Conservation (phyloP, 2,329 filamentous ascomycete genomes). For the Fusarium ramigenum region DNA sequence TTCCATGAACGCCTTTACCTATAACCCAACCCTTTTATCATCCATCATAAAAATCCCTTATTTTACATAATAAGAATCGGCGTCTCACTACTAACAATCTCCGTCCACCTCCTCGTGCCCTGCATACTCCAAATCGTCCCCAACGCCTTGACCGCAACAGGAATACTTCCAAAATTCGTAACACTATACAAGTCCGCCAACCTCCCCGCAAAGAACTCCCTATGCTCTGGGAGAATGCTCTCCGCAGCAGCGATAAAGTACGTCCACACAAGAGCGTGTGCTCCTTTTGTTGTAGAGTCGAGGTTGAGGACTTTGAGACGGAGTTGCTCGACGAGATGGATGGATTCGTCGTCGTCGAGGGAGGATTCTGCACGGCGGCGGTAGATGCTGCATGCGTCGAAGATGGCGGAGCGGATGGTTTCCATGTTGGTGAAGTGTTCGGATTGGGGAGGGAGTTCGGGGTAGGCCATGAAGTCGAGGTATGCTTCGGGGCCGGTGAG, state of each 20-base stretch:
- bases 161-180: constrained; percentile 52
- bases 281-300: constrained; percentile 43
- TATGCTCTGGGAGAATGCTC: constrained; percentile 47
- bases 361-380: constrained; percentile 37
- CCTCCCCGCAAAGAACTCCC: constrained; percentile 47
- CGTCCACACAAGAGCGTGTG: constrained; percentile 53
- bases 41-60: no score
- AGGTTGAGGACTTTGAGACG: constrained; percentile 44
- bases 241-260: constrained; percentile 54
- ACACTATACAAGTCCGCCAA: constrained; percentile 44
- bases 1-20: background rate
- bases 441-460: constrained; percentile 28
- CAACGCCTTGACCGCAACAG: constrained; percentile 47
- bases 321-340: constrained; percentile 45
- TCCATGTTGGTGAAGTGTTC: constrained; percentile 31
- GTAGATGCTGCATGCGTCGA: constrained; percentile 43
- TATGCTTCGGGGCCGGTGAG: constrained; percentile 36
- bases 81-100: constrained; percentile 42
- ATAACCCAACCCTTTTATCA: background rate
- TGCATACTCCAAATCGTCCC: constrained; percentile 48
- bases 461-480: constrained; percentile 43
- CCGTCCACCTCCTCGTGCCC: constrained; percentile 40
- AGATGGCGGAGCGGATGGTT: constrained; percentile 38
- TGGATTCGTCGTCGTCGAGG: constrained; percentile 32
- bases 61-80: constrained; percentile 44